Evolutionary conservation across 495 filamentous ascomycete genomes (phyloP).

Genomic region (Penicillium dipodomyicola): DNA sequence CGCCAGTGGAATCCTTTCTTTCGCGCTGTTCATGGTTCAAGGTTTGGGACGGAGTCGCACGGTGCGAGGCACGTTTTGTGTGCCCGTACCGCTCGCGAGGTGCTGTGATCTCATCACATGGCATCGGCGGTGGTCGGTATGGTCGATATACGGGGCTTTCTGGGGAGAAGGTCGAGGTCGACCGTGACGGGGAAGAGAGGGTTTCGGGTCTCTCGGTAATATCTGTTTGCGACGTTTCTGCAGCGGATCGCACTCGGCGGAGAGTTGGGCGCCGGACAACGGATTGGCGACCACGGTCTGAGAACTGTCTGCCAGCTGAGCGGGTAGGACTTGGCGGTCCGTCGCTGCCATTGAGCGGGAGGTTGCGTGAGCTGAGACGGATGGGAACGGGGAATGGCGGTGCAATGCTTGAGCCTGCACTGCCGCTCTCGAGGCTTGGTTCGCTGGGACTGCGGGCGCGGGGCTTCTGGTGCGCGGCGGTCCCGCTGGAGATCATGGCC

Average conservation of each 20-base stretch:
- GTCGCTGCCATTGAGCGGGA: conserved; percentile 69
- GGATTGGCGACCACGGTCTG: conserved; percentile 33
- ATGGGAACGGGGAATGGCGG: conserved; percentile 91
- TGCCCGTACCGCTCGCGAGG: conserved; percentile 36
- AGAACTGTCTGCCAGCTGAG: conserved; percentile 45
- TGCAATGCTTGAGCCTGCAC: conserved; percentile 40
- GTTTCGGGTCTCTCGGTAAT: conserved; percentile 47
- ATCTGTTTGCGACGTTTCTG: conserved; percentile 58
- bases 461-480: conserved; percentile 61
- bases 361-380: conserved; percentile 79
- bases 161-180: conserved; percentile 59
- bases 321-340: conserved; percentile 77
- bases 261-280: conserved; percentile 49
- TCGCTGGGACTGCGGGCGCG: conserved; percentile 75
- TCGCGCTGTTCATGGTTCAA: conserved; percentile 28
- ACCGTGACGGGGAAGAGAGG: conserved; percentile 64
- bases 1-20: conserved; percentile 53
- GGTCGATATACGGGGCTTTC: conserved; percentile 58
- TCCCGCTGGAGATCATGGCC: conserved; percentile 75
- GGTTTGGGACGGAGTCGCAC: conserved; percentile 21
- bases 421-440: conserved; percentile 55
- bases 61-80: conserved; percentile 25
- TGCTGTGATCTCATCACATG: conserved; percentile 66
- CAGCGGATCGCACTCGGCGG: conserved; percentile 80
- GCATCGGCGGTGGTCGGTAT: conserved; percentile 63